These are phyloP conservation scores for Benincasa hispida DNA, from an alignment of 306 rosid genomes.

Conservation along the genomic window DNA sequence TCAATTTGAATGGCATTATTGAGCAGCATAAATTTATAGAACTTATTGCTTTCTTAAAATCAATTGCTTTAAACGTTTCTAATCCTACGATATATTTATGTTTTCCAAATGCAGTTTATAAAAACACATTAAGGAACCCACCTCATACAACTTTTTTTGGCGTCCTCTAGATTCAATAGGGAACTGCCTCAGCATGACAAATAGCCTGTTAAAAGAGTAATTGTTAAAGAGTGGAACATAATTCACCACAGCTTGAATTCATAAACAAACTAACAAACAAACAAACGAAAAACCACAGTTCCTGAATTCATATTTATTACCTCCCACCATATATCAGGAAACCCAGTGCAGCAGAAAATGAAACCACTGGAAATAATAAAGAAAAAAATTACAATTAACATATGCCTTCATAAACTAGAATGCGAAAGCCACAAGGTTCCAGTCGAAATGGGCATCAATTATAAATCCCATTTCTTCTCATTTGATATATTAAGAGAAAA, in stretches of 20 bases:
- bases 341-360: constrained; percentile 57
- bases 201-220: constrained; percentile 28
- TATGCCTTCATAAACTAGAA: neutral
- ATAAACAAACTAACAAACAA: too few species aligned
- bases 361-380: constrained; percentile 37
- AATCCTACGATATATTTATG: neutral
- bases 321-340: constrained; percentile 81
- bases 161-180: constrained; percentile 83
- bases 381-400: constrained; percentile 9
- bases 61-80: neutral
- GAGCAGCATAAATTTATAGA: neutral
- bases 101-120: neutral
- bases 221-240: neutral
- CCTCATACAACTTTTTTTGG: constrained; percentile 67
- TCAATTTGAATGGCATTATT: neutral
- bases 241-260: neutral
- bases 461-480: neutral
- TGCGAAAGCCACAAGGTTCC: neutral
- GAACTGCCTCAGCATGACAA: constrained; percentile 56
- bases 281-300: neutral
- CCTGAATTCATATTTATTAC: constrained; percentile 20
- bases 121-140: constrained; percentile 9
- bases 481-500: neutral
- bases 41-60: neutral
- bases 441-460: neutral